Evolutionary conservation across 1,284 basidiomycete species (phyloP), one percentile per base, ranked within the genome.

Genomic region (Kwoniella shivajii): DNA sequence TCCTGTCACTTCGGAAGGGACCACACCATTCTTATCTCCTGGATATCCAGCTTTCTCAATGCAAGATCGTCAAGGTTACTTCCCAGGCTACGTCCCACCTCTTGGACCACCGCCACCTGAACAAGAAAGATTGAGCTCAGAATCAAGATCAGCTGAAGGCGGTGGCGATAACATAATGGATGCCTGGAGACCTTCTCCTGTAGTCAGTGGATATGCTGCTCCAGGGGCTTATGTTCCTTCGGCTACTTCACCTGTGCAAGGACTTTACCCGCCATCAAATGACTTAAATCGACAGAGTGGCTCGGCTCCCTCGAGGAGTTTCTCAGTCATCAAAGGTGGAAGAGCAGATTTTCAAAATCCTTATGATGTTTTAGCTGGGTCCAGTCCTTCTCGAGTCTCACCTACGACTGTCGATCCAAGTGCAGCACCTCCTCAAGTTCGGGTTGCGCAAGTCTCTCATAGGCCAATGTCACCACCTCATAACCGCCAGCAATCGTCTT

Each of bases 321-420:
- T 78, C 56, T 73, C 75, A 0, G 71, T 76, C 10, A 59, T 77
- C 10, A 50, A 75, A 42, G 77, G 77, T 5, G 74, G 77, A 27
- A 48, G 68, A 54, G 72, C 77, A 9, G 67, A 71, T 52, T 58
- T 55, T 24, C 44, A 63, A 31, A 65, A 68, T 50, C 69, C 69
- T 11, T 72, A 72, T 39, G 60, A 67, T n/a, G 55, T 65, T 3
- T 49, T 51, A 26, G 52, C 50, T 31, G 48, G 36, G 22, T 29
- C 53, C 27, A 13, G 27, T 18, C 36, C 41, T 18, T 18, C 26
- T 10, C 24, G 33, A 44, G 34, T 38, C 18, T 49, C 51, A 11
- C 24, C 56, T 18, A 18, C 31, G 14, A 27, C 27, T 34, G 26
- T 48, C 18, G 44, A 42, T 29, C 42, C 34, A 26, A 41, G 27